Percentiles rank a stretch among this genome's conserved stretches.
These are phyloP conservation scores for Colletotrichum aenigma DNA, from an alignment of 2,329 filamentous ascomycete species.

Conservation along the genomic window DNA sequence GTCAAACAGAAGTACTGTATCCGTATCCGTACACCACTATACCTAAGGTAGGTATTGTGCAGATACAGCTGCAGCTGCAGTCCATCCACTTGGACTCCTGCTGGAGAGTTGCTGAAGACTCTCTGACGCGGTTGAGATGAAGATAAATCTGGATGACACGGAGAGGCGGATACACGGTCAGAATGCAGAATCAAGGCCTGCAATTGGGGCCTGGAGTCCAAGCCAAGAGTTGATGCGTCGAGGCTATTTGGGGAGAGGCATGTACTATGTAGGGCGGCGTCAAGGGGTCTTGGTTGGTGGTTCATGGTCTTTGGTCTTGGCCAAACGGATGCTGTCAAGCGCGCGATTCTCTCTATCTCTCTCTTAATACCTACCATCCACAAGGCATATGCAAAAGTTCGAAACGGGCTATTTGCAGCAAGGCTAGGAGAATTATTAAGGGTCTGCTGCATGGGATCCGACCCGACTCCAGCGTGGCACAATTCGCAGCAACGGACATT, in stretches of 20 bases:
- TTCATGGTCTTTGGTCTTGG: background rate
- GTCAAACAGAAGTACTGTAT: background rate
- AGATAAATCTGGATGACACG: background rate
- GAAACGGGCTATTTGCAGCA: background rate
- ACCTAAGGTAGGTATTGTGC: no score
- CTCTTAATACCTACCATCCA: background rate
- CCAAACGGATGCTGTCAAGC: background rate
- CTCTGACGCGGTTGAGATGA: background rate
- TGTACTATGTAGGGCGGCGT: background rate
- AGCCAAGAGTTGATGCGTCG: conserved; percentile 6
- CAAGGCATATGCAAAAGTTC: background rate
- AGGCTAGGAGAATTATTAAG: background rate
- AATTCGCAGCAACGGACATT: background rate
- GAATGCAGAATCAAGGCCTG: background rate
- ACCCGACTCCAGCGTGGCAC: background rate
- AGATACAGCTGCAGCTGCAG: background rate
- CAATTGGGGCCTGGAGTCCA: background rate
- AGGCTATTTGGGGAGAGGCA: background rate
- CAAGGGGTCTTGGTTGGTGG: background rate
- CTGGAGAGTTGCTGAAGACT: background rate
- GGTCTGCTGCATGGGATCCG: background rate
- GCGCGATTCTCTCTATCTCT: background rate
- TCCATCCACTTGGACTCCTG: background rate
- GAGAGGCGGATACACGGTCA: background rate
- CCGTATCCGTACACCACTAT: background rate